A percentile compares a stretch with the other conserved stretches of the same genome.
These are phyloP conservation scores for Zoysia matrella DNA, from an alignment of 202 grass and related monocot species.

Conservation along the genomic window DNA sequence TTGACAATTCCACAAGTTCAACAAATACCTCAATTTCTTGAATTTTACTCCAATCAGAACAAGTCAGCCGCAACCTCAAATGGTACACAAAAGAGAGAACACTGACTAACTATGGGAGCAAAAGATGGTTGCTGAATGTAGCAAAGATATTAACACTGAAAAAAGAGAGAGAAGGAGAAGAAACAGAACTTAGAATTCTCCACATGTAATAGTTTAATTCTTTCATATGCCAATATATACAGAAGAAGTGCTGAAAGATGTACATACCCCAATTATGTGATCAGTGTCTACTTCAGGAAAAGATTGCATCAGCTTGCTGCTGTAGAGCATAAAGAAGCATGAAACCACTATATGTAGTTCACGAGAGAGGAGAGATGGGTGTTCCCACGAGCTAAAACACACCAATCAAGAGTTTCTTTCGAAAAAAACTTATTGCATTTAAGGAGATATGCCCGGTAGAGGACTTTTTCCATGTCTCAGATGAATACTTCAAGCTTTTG, in stretches of 20 bases:
- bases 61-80: neutral
- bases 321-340: slow-evolving; percentile 54
- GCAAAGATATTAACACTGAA: slow-evolving; percentile 1
- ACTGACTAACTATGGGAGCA: neutral
- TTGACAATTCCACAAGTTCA: neutral
- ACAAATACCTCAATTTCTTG: slow-evolving; percentile 25
- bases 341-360: slow-evolving; percentile 78
- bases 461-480: slow-evolving; percentile 77
- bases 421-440: slow-evolving; percentile 53
- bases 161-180: neutral
- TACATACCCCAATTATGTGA: slow-evolving; percentile 51
- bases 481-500: slow-evolving; percentile 49
- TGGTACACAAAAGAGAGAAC: neutral
- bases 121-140: neutral
- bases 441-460: slow-evolving; percentile 55
- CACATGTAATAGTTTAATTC: neutral
- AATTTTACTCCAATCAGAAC: slow-evolving; percentile 36
- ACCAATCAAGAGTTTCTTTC: slow-evolving; percentile 76
- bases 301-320: slow-evolving; percentile 55
- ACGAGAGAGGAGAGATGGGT: slow-evolving; percentile 65
- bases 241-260: neutral
- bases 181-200: neutral
- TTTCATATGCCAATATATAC: neutral
- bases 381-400: slow-evolving; percentile 63
- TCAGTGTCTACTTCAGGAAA: slow-evolving; percentile 49